phyloP scores from a whole-genome alignment of 2,329 filamentous ascomycete genomes.

The Trichoderma semiorbis region DNA sequence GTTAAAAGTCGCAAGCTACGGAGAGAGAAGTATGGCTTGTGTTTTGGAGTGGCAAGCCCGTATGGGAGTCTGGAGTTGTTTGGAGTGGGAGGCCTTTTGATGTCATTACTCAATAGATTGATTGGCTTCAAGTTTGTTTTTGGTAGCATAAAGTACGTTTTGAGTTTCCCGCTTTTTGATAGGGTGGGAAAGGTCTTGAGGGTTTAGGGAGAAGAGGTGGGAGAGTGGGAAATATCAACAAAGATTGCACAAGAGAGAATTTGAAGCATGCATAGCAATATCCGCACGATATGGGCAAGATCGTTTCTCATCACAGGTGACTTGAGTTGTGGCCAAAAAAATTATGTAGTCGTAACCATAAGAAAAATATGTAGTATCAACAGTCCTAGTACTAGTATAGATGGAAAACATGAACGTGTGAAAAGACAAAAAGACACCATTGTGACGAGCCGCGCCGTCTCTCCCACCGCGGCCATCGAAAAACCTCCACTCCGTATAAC shows the following conservation, averaged over 20 bases:
- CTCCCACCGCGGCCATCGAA: constrained; percentile 53
- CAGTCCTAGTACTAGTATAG: background rate
- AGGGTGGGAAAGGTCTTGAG: background rate
- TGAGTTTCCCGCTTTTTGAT: background rate
- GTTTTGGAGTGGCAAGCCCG: background rate
- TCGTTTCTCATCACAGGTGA: background rate
- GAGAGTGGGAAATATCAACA: background rate
- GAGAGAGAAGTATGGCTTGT: background rate
- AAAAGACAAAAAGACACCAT: constrained; percentile 8
- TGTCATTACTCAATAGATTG: background rate
- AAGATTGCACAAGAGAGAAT: background rate
- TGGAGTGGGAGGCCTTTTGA: background rate
- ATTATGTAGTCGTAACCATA: constrained; percentile 25
- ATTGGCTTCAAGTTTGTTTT: background rate
- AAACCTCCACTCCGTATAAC: constrained; percentile 38
- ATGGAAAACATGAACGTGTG: constrained; percentile 17
- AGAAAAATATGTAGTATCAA: constrained; percentile 14
- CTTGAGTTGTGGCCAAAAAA: background rate
- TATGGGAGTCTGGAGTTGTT: constrained; percentile 6
- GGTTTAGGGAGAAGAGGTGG: background rate
- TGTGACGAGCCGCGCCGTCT: constrained; percentile 52
- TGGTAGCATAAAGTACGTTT: constrained; percentile 7
- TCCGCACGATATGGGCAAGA: background rate
- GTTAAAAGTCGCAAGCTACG: background rate
- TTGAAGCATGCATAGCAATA: constrained; percentile 17